Conservation (phyloP, 2,329 filamentous ascomycete genomes). For the Venturiaceae sp. region DNA sequence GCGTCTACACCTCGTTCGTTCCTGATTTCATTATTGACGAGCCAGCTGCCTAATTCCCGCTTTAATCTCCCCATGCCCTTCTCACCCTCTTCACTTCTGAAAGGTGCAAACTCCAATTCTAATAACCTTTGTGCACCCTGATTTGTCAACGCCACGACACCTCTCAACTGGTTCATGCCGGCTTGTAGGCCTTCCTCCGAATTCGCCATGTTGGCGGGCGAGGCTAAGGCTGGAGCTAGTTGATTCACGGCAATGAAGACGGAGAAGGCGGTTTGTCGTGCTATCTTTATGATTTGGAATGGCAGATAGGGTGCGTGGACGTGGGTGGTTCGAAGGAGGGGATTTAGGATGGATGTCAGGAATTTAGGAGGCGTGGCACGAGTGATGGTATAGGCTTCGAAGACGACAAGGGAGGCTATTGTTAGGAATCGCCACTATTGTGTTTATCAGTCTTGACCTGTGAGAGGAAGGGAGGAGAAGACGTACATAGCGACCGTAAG, state of each 20-base stretch:
- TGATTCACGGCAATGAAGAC: constrained; percentile 24
- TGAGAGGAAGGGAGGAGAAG: not conserved
- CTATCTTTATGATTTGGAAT: constrained; percentile 71
- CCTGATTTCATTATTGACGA: constrained; percentile 77
- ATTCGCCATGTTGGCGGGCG: not conserved
- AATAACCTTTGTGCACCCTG: constrained; percentile 58
- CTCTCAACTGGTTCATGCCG: constrained; percentile 27
- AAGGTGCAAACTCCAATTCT: constrained; percentile 72
- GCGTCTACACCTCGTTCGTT: constrained; percentile 73
- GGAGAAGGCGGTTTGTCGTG: constrained; percentile 67
- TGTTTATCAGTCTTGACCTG: not conserved
- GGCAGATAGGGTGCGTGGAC: constrained; percentile 60
- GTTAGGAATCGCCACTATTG: constrained; percentile 37
- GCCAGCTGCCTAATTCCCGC: constrained; percentile 70
- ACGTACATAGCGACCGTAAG: constrained; percentile 49
- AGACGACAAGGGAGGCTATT: constrained; percentile 42
- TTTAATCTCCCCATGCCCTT: constrained; percentile 47
- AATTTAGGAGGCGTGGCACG: constrained; percentile 35
- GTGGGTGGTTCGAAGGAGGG: constrained; percentile 29
- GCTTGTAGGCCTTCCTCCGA: constrained; percentile 31
- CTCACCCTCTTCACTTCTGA: constrained; percentile 59
- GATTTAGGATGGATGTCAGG: constrained; percentile 38
- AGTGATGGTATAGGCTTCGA: constrained; percentile 49
- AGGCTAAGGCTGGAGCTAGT: constrained; percentile 1
- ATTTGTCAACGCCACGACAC: constrained; percentile 46